Percentiles rank a stretch among this genome's conserved stretches.
These are phyloP conservation scores for Aspergillus phoenicis DNA, from an alignment of 2,329 filamentous ascomycete genomes.

Conservation along the genomic window DNA sequence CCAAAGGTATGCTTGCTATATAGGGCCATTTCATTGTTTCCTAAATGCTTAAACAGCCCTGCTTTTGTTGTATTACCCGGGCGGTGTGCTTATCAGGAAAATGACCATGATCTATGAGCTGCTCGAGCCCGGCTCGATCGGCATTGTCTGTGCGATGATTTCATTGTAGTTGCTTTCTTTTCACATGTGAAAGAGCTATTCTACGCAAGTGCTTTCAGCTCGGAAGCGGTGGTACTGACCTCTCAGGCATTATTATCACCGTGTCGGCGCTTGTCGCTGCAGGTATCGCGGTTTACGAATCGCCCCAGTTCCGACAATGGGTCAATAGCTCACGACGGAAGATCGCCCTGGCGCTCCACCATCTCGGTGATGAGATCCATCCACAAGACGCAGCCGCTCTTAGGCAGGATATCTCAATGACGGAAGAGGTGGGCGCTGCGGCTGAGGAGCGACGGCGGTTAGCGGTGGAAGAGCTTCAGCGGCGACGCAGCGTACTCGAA, in stretches of 20 bases:
- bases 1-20: conserved; percentile 46
- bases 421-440: conserved; percentile 46
- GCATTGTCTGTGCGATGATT: conserved; percentile 1
- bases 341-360: conserved; percentile 61
- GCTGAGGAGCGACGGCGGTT: conserved; percentile 49
- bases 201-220: background rate
- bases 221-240: conserved; percentile 18
- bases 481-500: conserved; percentile 45
- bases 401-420: conserved; percentile 51
- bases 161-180: background rate
- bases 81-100: conserved; percentile 37
- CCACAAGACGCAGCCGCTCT: conserved; percentile 40
- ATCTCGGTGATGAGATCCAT: conserved; percentile 62
- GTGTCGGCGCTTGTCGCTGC: conserved; percentile 64
- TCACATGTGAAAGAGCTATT: background rate
- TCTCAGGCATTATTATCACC: conserved; percentile 62
- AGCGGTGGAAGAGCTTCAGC: conserved; percentile 50
- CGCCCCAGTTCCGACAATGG: conserved; percentile 65
- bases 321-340: conserved; percentile 63
- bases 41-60: background rate
- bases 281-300: conserved; percentile 65
- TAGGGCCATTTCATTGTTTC: conserved; percentile 6
- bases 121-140: background rate
- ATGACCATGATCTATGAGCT: conserved; percentile 14
- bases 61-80: conserved; percentile 13